Base-by-base conservation (phyloP, 441 rosid species). In the Eruca vesicaria region DNA sequence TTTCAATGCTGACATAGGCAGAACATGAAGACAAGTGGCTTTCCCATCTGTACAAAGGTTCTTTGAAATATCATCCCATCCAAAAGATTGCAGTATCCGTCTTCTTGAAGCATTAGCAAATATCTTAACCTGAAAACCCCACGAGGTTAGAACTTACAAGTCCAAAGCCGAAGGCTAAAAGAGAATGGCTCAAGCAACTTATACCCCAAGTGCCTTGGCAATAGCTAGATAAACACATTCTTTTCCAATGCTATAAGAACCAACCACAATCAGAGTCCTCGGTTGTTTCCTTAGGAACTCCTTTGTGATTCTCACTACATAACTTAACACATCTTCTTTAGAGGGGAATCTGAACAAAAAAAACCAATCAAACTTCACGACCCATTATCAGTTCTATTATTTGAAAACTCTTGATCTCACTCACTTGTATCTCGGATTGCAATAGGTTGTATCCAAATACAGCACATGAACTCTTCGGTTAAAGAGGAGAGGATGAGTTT, bases 241-340 rank as follows among this genome's bases (percentile, higher is more conserved):
- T 85, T 92, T 90, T 2, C 97, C 96, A 26, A 88, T 90, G 83
- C 91, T 90, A 75, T 92, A 92, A 19, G 97, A 91, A 58, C 96
- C 96, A 18, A 87, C 94, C 52, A 88, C 86, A 75, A 90, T 78
- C 61, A 92, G 87, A 15, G 97, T 88, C 84, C 78, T 85, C 2
- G 94, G 94, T 53, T 86, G 96, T 81, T 61, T 84, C 80, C 80
- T 83, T 29, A 92, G 86, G 74, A 73, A 82, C 50, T 80, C 83
- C 59, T 81, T 86, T 3, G 97, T 69, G 76, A 87, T 69, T 79
- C 82, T 75, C 61, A 90, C 87, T 28, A 88, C 90, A 76, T 83
- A 86, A 69, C 68, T 82, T 52, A 90, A 75, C 14, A 88, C 97
- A 71, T 86, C 90, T 77, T 90, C 94, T 85, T 87, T 92, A 36